A percentile compares a stretch with the other conserved stretches of the same genome.
Conservation (phyloP, 768 basidiomycete genomes). For the Mycena filopes region DNA sequence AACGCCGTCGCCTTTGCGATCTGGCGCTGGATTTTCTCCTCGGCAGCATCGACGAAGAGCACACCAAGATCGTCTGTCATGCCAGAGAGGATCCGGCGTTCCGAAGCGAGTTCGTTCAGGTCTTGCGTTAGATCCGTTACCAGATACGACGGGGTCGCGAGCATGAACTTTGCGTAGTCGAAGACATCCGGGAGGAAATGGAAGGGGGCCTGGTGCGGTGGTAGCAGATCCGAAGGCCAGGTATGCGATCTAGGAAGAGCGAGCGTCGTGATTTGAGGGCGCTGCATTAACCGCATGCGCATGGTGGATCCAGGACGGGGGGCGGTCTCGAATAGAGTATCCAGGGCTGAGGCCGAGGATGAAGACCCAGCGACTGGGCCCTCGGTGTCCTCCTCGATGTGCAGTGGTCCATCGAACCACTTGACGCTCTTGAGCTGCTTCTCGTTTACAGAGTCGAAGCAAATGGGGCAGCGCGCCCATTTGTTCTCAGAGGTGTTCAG, state of each 20-base stretch:
- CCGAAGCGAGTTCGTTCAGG: slow-evolving; percentile 74
- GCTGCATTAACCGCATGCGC: slow-evolving; percentile 89
- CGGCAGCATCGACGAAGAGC: slow-evolving; percentile 83
- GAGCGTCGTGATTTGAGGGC: slow-evolving; percentile 94
- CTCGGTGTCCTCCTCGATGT: slow-evolving; percentile 45
- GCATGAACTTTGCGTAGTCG: slow-evolving; percentile 93
- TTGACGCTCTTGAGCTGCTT: slow-evolving; percentile 93
- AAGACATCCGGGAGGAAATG: slow-evolving; percentile 95
- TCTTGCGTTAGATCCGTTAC: slow-evolving; percentile 78
- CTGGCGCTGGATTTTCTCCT: slow-evolving; percentile 79
- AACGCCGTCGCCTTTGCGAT: slow-evolving; percentile 83
- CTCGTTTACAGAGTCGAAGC: slow-evolving; percentile 92
- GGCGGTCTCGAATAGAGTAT: slow-evolving; percentile 47
- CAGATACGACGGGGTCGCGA: slow-evolving; percentile 90
- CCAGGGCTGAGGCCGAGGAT: slow-evolving; percentile 44
- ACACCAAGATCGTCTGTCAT: slow-evolving; percentile 82
- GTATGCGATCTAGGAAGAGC: slow-evolving; percentile 91
- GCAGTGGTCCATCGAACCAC: slow-evolving; percentile 75
- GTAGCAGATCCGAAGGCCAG: slow-evolving; percentile 94
- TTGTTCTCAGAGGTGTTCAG: slow-evolving; percentile 87
- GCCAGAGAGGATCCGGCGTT: slow-evolving; percentile 71
- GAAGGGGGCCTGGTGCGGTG: slow-evolving; percentile 94
- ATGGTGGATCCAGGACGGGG: slow-evolving; percentile 70
- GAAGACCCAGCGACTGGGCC: slow-evolving; percentile 50
- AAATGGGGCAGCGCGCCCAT: slow-evolving; percentile 95